Percentiles rank a stretch among this genome's conserved stretches.
Evolutionary conservation across 164 flowering plant species (phyloP).

Genomic region (Annona squamosa): DNA sequence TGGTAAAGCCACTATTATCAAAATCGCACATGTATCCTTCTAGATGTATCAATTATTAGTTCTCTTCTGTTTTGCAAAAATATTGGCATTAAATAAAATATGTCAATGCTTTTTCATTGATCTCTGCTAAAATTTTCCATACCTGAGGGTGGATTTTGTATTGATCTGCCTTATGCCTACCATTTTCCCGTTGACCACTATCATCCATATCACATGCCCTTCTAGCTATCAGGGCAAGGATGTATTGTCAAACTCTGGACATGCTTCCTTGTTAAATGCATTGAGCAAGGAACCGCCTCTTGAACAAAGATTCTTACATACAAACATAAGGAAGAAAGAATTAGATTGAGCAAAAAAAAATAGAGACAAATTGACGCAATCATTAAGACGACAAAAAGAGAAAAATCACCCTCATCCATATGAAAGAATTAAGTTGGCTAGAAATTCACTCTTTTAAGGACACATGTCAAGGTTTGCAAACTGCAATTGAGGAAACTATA

Average conservation of each 20-base stretch:
- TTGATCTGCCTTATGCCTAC: conserved; percentile 63
- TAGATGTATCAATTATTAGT: background rate
- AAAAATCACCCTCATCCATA: background rate
- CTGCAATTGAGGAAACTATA: no score
- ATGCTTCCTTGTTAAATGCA: background rate
- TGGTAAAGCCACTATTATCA: background rate
- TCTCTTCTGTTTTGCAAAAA: background rate
- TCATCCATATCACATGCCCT: conserved; percentile 54
- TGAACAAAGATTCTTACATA: background rate
- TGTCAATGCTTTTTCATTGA: background rate
- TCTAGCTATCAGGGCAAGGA: background rate
- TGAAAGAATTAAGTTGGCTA: no score
- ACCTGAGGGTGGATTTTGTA: conserved; percentile 30
- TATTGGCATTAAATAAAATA: no score
- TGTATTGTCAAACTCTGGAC: no score
- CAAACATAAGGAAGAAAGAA: background rate
- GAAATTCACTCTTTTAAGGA: no score
- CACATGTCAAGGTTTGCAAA: no score
- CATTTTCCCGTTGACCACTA: conserved; percentile 85
- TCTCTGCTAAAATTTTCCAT: background rate
- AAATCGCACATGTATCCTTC: background rate
- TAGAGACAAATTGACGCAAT: background rate
- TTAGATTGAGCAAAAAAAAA: background rate
- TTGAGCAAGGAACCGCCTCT: background rate
- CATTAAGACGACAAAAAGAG: background rate